Evolutionary conservation across 148 eudicot species (phyloP), one percentile per base, ranked within the genome.

Genomic region (Vaccinium darrowii): DNA sequence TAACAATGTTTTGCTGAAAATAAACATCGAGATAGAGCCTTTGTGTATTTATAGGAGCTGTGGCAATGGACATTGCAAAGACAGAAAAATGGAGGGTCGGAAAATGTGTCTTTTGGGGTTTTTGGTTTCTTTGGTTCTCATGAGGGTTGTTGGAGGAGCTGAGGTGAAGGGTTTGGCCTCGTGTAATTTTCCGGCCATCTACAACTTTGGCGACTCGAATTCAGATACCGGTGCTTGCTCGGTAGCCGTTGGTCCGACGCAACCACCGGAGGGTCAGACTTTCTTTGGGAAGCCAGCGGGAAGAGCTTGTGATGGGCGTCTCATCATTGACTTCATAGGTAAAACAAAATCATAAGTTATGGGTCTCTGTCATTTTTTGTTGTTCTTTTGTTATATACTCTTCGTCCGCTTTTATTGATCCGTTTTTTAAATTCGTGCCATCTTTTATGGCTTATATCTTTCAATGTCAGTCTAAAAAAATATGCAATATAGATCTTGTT

Each of bases 121-220:
- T 7, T 23, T 33, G 6, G 3, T 57, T 16, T 1, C 52, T 14
- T 9, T 79, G 27, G 63, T 19, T 33, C 16, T 57, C 30, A 21
- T n/a, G 82, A 43, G 15, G 8, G 82, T 5, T 8, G 47, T 2
- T 3, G 25, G 58, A 11, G 82, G 27, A 30, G 82, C 19, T 6
- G 51, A 7, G 49, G 65, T 25, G 27, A 49, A 3, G 30, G 47
- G 76, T 49, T 14, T 39, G 19, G 60, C 6, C 16, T 30, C 62
- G 12, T 60, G 83, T 33, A 60, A 62, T 12, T 60, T 63, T 39
- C 63, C 78, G 50, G 77, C 63, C 3, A 8, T 82, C 23, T 82
- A 82, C 84, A 82, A 49, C 62, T 82, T 82, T n/a, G 78, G 84
- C 16, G 84, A 82, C 62, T 69, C 77, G 15, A 82, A 82, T 52